Evolutionary conservation across 148 eudicot species (phyloP).

Genomic region (Chenopodium album): DNA sequence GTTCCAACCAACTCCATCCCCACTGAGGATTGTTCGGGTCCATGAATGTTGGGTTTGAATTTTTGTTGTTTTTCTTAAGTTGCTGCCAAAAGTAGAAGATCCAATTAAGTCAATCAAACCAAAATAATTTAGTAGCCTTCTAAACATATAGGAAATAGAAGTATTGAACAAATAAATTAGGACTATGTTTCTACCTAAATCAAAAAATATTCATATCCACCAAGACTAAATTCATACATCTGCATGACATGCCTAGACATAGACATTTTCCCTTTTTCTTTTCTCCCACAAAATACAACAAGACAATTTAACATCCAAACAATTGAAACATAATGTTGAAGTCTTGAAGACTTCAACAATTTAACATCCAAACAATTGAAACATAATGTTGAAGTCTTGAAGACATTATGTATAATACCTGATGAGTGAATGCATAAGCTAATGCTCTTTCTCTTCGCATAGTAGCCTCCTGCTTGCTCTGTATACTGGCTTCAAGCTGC

Average conservation of each 20-base stretch:
- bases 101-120: background rate
- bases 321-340: too few species aligned
- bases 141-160: background rate
- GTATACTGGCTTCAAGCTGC: conserved; percentile 64
- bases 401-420: conserved; percentile 37
- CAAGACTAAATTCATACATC: background rate
- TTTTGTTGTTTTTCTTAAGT: conserved; percentile 56
- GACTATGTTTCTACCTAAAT: background rate
- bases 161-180: background rate
- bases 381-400: background rate
- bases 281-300: background rate
- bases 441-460: conserved; percentile 82
- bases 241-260: background rate
- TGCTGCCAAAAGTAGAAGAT: conserved; percentile 35
- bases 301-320: background rate
- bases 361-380: too few species aligned
- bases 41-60: conserved; percentile 63
- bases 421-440: conserved; percentile 84
- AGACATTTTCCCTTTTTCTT: background rate
- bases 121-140: background rate
- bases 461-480: conserved; percentile 73
- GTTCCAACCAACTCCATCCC: conserved; percentile 98
- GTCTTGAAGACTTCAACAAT: background rate
- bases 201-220: background rate
- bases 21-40: conserved; percentile 86